Conservation (phyloP, 352 stramenopile genomes). For the Pythium aquatile region DNA sequence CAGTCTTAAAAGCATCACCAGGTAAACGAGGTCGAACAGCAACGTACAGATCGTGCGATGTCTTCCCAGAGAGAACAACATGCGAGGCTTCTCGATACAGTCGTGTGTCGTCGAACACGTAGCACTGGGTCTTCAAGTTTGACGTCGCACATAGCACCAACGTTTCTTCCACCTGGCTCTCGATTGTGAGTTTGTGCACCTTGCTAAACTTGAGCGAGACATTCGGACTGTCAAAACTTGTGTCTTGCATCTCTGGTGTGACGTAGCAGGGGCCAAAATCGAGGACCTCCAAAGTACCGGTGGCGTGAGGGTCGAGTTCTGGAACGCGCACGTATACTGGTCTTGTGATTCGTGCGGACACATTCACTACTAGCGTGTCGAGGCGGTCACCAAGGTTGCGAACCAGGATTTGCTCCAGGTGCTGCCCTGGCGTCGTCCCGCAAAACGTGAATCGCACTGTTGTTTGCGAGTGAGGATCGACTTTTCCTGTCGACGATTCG, state of each 20-base stretch:
- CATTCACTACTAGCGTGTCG: conserved; percentile 64
- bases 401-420: conserved; percentile 76
- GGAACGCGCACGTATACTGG: conserved; percentile 85
- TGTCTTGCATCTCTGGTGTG: conserved; percentile 83
- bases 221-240: conserved; percentile 68
- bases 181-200: conserved; percentile 78
- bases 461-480: conserved; percentile 49
- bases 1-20: conserved; percentile 78
- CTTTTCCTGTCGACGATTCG: conserved; percentile 66
- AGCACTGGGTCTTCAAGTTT: conserved; percentile 89
- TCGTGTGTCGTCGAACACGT: conserved; percentile 78
- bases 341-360: conserved; percentile 65
- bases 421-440: conserved; percentile 59
- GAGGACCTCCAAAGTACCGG: conserved; percentile 69
- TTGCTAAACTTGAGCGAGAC: conserved; percentile 83
- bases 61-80: conserved; percentile 65
- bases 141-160: conserved; percentile 79
- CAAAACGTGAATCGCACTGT: conserved; percentile 71
- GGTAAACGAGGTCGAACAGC: conserved; percentile 80
- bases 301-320: conserved; percentile 75
- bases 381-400: conserved; percentile 81
- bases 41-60: conserved; percentile 71
- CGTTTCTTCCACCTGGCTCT: conserved; percentile 75
- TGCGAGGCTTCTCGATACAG: conserved; percentile 72
- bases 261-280: conserved; percentile 83